Conservation (phyloP, 768 basidiomycete genomes). For the Tulasnella calospora region DNA sequence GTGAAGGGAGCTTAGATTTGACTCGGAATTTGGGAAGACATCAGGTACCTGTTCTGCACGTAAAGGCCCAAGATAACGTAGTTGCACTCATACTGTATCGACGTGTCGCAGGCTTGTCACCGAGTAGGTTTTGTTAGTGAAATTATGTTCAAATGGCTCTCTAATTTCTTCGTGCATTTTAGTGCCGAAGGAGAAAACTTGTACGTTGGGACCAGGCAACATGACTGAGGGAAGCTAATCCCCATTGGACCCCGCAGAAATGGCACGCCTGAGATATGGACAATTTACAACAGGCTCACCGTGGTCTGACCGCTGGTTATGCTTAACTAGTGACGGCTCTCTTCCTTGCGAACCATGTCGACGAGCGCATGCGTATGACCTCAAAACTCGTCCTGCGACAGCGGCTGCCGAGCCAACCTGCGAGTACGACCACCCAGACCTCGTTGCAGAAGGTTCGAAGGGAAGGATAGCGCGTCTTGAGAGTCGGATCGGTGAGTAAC, state of each 20-base stretch:
- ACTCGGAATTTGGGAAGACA: neutral
- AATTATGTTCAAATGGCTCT: neutral
- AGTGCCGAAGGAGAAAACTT: neutral
- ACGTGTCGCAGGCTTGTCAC: constrained; percentile 14
- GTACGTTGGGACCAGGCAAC: neutral
- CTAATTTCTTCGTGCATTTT: neutral
- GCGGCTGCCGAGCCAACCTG: neutral
- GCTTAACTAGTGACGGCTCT: neutral
- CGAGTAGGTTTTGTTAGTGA: neutral
- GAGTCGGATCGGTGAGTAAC: constrained; percentile 1
- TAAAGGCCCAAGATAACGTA: too few relatives aligned
- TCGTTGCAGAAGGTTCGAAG: constrained; percentile 10
- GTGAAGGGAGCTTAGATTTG: neutral
- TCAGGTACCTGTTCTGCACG: neutral
- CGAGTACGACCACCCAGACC: constrained; percentile 12
- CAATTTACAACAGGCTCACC: neutral
- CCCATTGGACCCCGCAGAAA: neutral
- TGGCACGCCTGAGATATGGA: neutral
- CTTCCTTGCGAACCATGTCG: constrained; percentile 1
- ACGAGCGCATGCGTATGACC: constrained; percentile 14
- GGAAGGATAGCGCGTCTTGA: constrained; percentile 11
- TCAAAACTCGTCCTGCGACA: constrained; percentile 4
- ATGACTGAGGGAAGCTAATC: neutral
- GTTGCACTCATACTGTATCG: too few relatives aligned
- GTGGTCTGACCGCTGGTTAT: neutral